Evolutionary conservation across 305 asterid species (phyloP), one percentile per base, ranked within the genome.

Genomic region (Fraxinus nigra): DNA sequence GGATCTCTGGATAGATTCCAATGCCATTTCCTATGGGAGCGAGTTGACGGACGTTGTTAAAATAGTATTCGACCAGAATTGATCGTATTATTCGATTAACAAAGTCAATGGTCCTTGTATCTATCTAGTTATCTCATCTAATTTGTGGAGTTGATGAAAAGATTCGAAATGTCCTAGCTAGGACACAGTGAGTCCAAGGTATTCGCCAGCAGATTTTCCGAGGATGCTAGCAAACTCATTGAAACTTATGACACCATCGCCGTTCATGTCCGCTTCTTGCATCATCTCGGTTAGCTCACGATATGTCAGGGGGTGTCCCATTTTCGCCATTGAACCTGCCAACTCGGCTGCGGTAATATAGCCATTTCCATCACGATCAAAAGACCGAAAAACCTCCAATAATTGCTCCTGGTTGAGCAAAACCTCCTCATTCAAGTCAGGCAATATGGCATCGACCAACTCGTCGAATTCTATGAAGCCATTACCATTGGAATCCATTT

Each of bases 321-420:
- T 90, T 82, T 89, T 90, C 5, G 93, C 91, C 97, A 89, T 92
- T 40, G 87, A 81, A 24, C 91, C 89, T 0, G 93, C 94, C 75
- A 92, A 79, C 85, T 90, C 92, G 10, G 90, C 92, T 34, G 85
- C 74, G 4, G 93, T 90, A 16, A 90, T 89, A 72, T 87, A 88
- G 0, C 94, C 97, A 37, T 92, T 90, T 0, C 93, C 94, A 28
- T 90, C 94, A 0, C 91, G 88, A 61, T 90, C 95, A 67, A 92
- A 92, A 0, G 90, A 86, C 0, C 82, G 86, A 54, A 92, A 92
- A 46, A 92, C 86, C 84, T 87, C 88, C 84, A 89, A 24, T 2
- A 92, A 81, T 40, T 86, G 90, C 4, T 88, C 89, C 38, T 91
- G 90, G 34, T 89, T 87, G 48, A 81, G 77, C 78, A 89, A 73